phyloP scores from a whole-genome alignment of 2,329 filamentous ascomycete species.

The Fusarium subtropicale region DNA sequence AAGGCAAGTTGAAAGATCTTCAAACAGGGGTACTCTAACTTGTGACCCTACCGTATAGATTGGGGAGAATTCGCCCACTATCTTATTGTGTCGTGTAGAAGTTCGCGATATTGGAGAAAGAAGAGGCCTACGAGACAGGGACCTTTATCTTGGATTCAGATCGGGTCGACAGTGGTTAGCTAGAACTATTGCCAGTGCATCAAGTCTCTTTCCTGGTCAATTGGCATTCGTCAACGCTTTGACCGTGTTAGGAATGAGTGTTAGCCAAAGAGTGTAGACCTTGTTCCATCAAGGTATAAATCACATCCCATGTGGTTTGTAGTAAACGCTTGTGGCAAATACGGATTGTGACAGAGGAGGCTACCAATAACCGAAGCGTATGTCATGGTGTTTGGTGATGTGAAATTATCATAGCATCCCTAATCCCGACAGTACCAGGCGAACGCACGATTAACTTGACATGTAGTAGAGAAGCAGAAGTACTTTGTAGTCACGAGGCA shows the following conservation, averaged over 20 bases:
- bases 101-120: slow-evolving; percentile 13
- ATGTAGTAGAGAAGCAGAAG: background rate
- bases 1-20: background rate
- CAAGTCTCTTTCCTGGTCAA: slow-evolving; percentile 14
- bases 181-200: slow-evolving; percentile 19
- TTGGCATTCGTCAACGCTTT: slow-evolving; percentile 3
- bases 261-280: background rate
- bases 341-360: too few relatives aligned
- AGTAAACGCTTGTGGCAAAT: background rate
- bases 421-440: background rate
- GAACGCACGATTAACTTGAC: background rate
- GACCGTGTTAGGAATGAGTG: slow-evolving; percentile 4
- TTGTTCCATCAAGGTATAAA: background rate
- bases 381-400: background rate
- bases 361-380: background rate
- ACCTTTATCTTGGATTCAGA: slow-evolving; percentile 25
- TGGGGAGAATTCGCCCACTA: background rate
- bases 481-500: background rate
- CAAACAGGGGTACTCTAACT: background rate
- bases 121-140: slow-evolving; percentile 25
- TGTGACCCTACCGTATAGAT: background rate
- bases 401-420: slow-evolving; percentile 1
- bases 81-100: slow-evolving; percentile 17
- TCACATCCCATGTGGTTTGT: background rate
- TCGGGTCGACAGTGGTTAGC: slow-evolving; percentile 23